Evolutionary conservation across 345 rosid species (phyloP), one percentile per base, ranked within the genome.

Genomic region (Camelina neglecta): DNA sequence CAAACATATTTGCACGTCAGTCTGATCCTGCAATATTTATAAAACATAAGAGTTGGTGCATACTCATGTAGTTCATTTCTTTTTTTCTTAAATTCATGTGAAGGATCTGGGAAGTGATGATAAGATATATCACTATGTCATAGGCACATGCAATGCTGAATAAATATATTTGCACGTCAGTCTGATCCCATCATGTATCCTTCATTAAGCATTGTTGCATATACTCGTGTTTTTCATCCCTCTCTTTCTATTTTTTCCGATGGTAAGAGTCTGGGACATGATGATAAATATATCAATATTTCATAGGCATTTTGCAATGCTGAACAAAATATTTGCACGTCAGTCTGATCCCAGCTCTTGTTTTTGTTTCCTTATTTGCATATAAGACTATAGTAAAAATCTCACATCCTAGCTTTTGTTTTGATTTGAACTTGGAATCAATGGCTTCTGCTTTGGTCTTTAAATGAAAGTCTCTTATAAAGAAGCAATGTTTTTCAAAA

Each of bases 151-250:
- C 82, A 11, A 5, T 87, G 87, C 84, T 84, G 91, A 89, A 56
- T 75, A 41, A 35, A 48, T 54, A 75, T 75, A 59, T 83, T 85
- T 87, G 88, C 91, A 86, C 82, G 86, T 85, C 88, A 86, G 91
- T 89, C 85, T 81, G 90, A 84, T 84, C 88, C 18, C 18, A 18
- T 18, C 18, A 18, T 18, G 18, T 18, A 18, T 18, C 18, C 18
- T 18, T 18, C 18, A 18, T 18, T 18, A 18, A 18, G 18, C 18
- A 18, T 18, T 18, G 18, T 18, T 18, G 18, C 18, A 18, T 18
- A 18, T 18, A 18, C 18, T 18, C 18, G 0, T 18, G 13, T 58
- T 3, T 2, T 3, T 59, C 24, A 31, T 42, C 8, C 26, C 12
- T 44, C 15, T 54, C 2, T 24, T 38, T 33, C 3, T 60, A 1